A percentile compares a stretch with the other conserved stretches of the same genome.
phyloP scores from a whole-genome alignment of 2,329 filamentous ascomycete genomes.

The Paecilomyces formosus region DNA sequence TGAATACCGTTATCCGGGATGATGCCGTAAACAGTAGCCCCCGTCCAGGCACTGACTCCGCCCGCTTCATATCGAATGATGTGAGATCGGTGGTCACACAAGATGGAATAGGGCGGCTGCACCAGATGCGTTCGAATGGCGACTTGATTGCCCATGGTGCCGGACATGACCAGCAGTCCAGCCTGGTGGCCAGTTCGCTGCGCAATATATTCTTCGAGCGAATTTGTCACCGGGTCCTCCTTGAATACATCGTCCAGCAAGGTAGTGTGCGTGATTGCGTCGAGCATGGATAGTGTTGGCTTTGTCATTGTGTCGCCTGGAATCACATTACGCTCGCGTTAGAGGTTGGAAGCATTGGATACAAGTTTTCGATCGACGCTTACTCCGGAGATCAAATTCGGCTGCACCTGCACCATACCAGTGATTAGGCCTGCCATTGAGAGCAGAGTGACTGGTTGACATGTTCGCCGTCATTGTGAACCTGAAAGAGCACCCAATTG shows the following conservation, averaged over 20 bases:
- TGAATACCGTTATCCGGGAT: constrained; percentile 63
- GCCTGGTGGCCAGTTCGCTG: constrained; percentile 66
- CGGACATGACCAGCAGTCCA: constrained; percentile 74
- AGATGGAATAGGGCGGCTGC: constrained; percentile 70
- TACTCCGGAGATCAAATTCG: constrained; percentile 51
- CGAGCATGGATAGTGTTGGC: constrained; percentile 73
- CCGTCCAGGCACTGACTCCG: constrained; percentile 63
- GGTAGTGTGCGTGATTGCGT: constrained; percentile 65
- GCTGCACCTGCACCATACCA: constrained; percentile 44
- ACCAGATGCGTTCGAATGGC: constrained; percentile 68
- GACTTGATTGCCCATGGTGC: constrained; percentile 92
- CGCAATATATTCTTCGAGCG: constrained; percentile 68
- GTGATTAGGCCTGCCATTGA: constrained; percentile 16
- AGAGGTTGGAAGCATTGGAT: neutral
- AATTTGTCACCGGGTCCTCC: constrained; percentile 71
- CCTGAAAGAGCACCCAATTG: constrained; percentile 4
- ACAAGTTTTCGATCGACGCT: constrained; percentile 5
- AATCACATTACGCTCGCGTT: neutral
- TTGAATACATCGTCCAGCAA: constrained; percentile 77
- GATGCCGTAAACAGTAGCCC: constrained; percentile 62
- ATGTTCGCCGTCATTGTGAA: constrained; percentile 14
- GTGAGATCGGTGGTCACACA: constrained; percentile 74
- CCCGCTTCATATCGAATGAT: constrained; percentile 60
- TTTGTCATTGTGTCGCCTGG: constrained; percentile 64
- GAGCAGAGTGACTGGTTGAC: constrained; percentile 9